A percentile compares a stretch with the other conserved stretches of the same genome.
Conservation (phyloP, 1,284 basidiomycete species). For the Melampsora medusae region DNA sequence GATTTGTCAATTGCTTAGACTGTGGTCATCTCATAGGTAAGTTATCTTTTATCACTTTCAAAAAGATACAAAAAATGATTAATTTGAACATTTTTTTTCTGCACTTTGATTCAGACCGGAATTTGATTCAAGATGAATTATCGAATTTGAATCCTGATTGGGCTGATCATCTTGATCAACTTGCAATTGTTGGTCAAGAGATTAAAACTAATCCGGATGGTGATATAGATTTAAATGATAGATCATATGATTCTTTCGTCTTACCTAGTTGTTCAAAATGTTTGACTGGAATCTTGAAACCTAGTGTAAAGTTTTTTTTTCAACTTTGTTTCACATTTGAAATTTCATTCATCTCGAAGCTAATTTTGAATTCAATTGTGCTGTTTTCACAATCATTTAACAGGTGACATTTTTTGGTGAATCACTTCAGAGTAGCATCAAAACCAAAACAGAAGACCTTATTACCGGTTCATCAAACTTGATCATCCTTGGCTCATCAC, state of each 20-base stretch:
- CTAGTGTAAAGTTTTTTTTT: slow-evolving; percentile 41
- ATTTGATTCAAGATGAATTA: slow-evolving; percentile 51
- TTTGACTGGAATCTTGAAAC: slow-evolving; percentile 52
- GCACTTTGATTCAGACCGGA: slow-evolving; percentile 47
- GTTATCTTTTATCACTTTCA: slow-evolving; percentile 42
- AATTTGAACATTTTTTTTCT: slow-evolving; percentile 51
- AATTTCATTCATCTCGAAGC: neutral
- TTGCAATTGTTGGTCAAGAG: slow-evolving; percentile 48
- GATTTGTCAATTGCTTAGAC: slow-evolving; percentile 47
- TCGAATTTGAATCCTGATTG: slow-evolving; percentile 51
- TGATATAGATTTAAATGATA: slow-evolving; percentile 47
- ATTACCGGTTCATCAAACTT: slow-evolving; percentile 49
- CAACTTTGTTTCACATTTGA: neutral
- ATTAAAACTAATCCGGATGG: slow-evolving; percentile 54
- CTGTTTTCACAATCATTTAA: slow-evolving; percentile 18
- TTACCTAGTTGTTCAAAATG: slow-evolving; percentile 53
- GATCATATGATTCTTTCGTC: slow-evolving; percentile 51
- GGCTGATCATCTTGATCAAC: slow-evolving; percentile 49
- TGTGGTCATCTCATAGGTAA: slow-evolving; percentile 44
- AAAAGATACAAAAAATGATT: slow-evolving; percentile 47
- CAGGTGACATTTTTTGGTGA: slow-evolving; percentile 54
- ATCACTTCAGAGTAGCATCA: slow-evolving; percentile 49
- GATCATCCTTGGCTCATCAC: slow-evolving; percentile 51
- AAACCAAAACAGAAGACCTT: slow-evolving; percentile 47
- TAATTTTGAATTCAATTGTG: neutral